phyloP scores from a whole-genome alignment of 2,329 filamentous ascomycete species.

The Knufia fluminis region DNA sequence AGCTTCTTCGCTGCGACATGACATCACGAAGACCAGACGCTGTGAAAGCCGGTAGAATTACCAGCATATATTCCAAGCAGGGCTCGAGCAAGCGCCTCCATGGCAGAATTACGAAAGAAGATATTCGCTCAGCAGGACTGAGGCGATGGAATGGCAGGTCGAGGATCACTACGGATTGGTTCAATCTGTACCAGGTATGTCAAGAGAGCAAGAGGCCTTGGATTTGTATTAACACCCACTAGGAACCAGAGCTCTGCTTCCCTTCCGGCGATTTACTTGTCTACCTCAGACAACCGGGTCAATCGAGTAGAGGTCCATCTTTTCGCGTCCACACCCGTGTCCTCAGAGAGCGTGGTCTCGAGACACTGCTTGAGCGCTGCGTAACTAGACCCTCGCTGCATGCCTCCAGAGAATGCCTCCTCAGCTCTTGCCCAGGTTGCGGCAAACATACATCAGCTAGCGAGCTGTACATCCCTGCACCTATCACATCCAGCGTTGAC shows the following conservation, averaged over 20 bases:
- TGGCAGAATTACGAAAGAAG: conserved; percentile 20
- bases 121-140: conserved; percentile 22
- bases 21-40: not conserved
- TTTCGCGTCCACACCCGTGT: conserved; percentile 20
- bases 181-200: conserved; percentile 22
- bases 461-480: conserved; percentile 23
- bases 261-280: conserved; percentile 22
- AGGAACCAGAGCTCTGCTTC: conserved; percentile 24
- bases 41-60: conserved; percentile 1
- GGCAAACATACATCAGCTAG: conserved; percentile 13
- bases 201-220: not conserved
- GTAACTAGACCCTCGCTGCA: conserved; percentile 18
- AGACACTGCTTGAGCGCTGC: conserved; percentile 17
- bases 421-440: conserved; percentile 20
- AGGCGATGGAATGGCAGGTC: conserved; percentile 22
- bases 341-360: conserved; percentile 18
- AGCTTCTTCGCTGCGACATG: not conserved
- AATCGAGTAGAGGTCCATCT: conserved; percentile 23
- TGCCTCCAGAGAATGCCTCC: conserved; percentile 13
- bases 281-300: conserved; percentile 22
- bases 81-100: conserved; percentile 15
- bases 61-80: conserved; percentile 1
- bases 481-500: conserved; percentile 15
- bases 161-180: conserved; percentile 22
- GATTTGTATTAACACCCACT: not conserved